phyloP scores from a whole-genome alignment of 2,329 filamentous ascomycete genomes.

The Xylaria digitata region DNA sequence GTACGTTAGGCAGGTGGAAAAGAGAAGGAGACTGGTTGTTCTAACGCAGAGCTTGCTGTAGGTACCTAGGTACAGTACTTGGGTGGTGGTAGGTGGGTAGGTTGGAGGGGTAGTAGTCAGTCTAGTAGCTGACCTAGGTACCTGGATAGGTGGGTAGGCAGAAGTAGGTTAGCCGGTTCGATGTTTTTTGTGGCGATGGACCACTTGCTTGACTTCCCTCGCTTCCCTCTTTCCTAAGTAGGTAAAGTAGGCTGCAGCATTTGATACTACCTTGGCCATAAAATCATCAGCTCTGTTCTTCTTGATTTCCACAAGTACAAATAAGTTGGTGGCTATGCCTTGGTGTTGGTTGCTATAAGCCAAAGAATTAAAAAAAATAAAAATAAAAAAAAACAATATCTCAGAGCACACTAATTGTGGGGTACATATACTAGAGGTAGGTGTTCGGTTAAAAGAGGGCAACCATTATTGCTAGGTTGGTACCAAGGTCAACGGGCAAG shows the following conservation, averaged over 20 bases:
- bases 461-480: background rate
- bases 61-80: background rate
- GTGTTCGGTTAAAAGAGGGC: slow-evolving; percentile 9
- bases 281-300: background rate
- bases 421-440: slow-evolving; percentile 13
- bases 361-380: background rate
- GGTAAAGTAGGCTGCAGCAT: slow-evolving; percentile 6
- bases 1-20: background rate
- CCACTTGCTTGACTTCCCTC: background rate
- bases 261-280: background rate
- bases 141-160: background rate
- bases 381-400: background rate
- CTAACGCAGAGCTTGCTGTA: background rate
- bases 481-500: background rate
- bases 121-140: background rate
- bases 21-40: background rate
- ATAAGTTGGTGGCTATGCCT: background rate
- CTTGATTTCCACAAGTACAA: background rate
- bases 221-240: background rate
- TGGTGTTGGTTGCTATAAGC: background rate
- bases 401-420: background rate
- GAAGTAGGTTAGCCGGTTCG: slow-evolving; percentile 3
- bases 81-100: background rate
- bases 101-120: too few relatives aligned
- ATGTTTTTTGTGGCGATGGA: background rate